phyloP scores from a whole-genome alignment of 768 basidiomycete genomes.

The Sporobolomyces phaffii region DNA sequence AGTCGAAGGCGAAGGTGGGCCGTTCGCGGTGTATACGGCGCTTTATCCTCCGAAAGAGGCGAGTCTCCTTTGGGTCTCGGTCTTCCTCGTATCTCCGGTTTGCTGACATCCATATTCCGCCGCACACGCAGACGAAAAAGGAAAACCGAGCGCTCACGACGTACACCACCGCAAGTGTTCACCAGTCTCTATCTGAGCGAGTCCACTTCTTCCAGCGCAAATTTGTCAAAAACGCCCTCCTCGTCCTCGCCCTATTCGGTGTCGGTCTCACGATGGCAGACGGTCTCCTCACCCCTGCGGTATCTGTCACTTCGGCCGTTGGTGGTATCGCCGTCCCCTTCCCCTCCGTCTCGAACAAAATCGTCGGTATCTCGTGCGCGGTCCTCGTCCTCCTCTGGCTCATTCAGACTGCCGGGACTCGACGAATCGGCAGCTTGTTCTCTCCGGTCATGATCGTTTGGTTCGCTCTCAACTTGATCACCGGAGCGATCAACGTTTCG shows the following conservation, averaged over 20 bases:
- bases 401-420: conserved; percentile 59
- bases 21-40: conserved; percentile 51
- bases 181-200: background rate
- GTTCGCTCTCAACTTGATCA: conserved; percentile 50
- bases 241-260: conserved; percentile 56
- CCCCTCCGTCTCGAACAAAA: conserved; percentile 50
- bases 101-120: no score
- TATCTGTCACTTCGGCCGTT: conserved; percentile 64
- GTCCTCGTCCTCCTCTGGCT: conserved; percentile 59
- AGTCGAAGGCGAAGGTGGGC: conserved; percentile 61
- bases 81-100: no score
- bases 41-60: conserved; percentile 54
- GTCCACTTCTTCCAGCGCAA: conserved; percentile 2
- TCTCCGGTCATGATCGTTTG: conserved; percentile 59
- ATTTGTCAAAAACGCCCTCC: conserved; percentile 2
- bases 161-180: conserved; percentile 43
- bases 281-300: conserved; percentile 62
- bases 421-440: conserved; percentile 54
- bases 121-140: conserved; percentile 49
- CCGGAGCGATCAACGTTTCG: conserved; percentile 29
- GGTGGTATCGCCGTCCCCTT: conserved; percentile 61
- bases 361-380: conserved; percentile 59
- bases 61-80: no score
- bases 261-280: conserved; percentile 64
- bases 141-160: conserved; percentile 57